A percentile compares a stretch with the other conserved stretches of the same genome.
phyloP scores from a whole-genome alignment of 768 basidiomycete genomes.

The Tricholoma terreum region DNA sequence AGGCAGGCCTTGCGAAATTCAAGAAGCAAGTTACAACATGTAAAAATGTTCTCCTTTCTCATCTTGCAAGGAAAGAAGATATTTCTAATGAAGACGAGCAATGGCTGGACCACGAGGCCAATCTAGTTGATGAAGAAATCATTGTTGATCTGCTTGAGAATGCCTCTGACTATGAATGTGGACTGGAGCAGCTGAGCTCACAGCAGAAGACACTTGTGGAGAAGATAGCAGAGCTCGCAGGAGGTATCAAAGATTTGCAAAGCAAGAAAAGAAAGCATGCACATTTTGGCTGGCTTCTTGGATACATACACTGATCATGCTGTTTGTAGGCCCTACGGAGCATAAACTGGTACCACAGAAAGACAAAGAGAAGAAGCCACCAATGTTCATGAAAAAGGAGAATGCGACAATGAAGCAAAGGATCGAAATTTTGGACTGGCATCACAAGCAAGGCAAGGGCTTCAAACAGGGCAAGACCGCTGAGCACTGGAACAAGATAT shows the following conservation, averaged over 20 bases:
- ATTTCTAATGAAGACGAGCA: constrained; percentile 16
- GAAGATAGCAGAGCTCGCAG: not conserved
- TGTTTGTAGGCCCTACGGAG: constrained; percentile 1
- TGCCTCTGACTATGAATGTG: constrained; percentile 20
- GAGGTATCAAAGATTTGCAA: not conserved
- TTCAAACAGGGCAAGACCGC: constrained; percentile 30
- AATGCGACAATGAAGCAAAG: constrained; percentile 32
- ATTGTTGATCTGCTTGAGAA: constrained; percentile 16
- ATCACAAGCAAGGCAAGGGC: constrained; percentile 24
- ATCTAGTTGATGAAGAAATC: constrained; percentile 18
- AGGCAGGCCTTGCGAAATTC: constrained; percentile 6
- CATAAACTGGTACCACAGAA: not conserved
- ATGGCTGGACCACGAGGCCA: constrained; percentile 18
- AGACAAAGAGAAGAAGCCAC: constrained; percentile 5
- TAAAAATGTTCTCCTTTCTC: constrained; percentile 5
- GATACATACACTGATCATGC: not conserved
- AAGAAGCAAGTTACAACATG: constrained; percentile 1
- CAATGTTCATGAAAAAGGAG: constrained; percentile 21
- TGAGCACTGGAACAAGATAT: constrained; percentile 26
- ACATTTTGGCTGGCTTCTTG: not conserved
- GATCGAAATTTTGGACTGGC: constrained; percentile 37
- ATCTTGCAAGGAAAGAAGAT: constrained; percentile 1
- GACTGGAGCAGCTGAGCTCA: constrained; percentile 8
- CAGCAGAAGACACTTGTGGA: too few species aligned
- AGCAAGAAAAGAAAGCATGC: not conserved